Conservation (phyloP, 225 moss, liverwort and hornwort species). For the Sphagnum tenellum region DNA sequence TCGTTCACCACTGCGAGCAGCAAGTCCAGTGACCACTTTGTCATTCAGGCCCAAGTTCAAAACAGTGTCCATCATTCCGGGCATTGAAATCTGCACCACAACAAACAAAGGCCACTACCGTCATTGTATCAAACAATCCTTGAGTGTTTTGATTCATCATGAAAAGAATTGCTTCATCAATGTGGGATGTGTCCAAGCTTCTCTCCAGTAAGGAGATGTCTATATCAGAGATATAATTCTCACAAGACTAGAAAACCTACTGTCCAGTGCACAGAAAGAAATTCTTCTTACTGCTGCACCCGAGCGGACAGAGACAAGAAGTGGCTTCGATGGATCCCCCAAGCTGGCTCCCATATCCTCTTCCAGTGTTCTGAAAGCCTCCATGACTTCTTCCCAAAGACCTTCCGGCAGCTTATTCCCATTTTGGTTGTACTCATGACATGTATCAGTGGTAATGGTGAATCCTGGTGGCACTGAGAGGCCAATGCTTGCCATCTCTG, state of each 20-base stretch:
- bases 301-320: conserved; percentile 85
- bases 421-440: conserved; percentile 63
- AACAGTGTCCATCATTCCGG: conserved; percentile 95
- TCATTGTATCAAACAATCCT: too few species aligned
- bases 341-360: conserved; percentile 64
- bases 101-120: too few species aligned
- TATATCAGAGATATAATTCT: too few species aligned
- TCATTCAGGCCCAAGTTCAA: conserved; percentile 87
- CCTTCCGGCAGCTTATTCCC: conserved; percentile 67
- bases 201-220: too few species aligned
- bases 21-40: conserved; percentile 74
- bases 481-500: conserved; percentile 92
- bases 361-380: conserved; percentile 57
- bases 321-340: conserved; percentile 69
- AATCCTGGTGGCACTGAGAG: conserved; percentile 92
- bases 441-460: conserved; percentile 85
- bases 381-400: conserved; percentile 81
- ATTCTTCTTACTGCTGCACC: conserved; percentile 71
- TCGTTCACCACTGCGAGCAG: conserved; percentile 66
- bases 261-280: too few species aligned
- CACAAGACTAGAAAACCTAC: too few species aligned
- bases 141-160: too few species aligned
- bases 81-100: conserved; percentile 74
- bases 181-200: too few species aligned
- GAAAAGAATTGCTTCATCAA: too few species aligned